Base-by-base conservation (phyloP, 106 monocot genomes). In the Iris macrosiphon region DNA sequence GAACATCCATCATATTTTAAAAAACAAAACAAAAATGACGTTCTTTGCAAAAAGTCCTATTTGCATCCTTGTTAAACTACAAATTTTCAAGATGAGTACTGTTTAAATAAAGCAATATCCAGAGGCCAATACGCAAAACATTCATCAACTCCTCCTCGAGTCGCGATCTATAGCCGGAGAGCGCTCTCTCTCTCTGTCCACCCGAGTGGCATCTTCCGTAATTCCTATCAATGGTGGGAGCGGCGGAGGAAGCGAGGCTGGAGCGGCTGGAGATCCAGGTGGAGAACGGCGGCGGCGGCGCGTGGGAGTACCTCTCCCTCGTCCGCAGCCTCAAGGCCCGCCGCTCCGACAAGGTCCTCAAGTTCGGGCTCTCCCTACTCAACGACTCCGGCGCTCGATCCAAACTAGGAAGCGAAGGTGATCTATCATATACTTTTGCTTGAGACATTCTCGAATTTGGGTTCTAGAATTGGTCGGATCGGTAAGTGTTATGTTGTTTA, bases 221-320 rank as follows among this genome's bases (percentile, higher is more conserved):
- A 57, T 26, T 57, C 26, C 1, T 24, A 35, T 21, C 25, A 33
- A 80, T 82, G 86, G 75, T 68, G 63, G 75, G 52, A 37, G 92
- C 76, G 45, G 49, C 52, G 65, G 92, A 86, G 67, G 86, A 56
- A 58, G 75, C 61, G 42, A 41, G 37, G 56, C 73, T 87, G 45
- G 52, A 65, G 27, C 55, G 55, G 31, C 62, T 93, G 25, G 87
- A 93, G 74, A 75, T 40, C 51, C 85, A 95, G 68, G 85, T 72
- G 15, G 75, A 74, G 35, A 72, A 85, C 49, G 85, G 85, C 47
- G 85, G 79, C 7, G 95, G 89, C 41, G 85, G 89, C 16, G 79
- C 73, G 15, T 85, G 82, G 89, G 89, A 95, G 79, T 95, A 95
- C 69, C 79, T 95, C 31, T 95, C 65, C 75, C 95, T 89, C 43